Percentiles rank a stretch among this genome's conserved stretches.
Conservation (phyloP, 495 filamentous ascomycete species). For the Hypomontagnella submonticulosa region DNA sequence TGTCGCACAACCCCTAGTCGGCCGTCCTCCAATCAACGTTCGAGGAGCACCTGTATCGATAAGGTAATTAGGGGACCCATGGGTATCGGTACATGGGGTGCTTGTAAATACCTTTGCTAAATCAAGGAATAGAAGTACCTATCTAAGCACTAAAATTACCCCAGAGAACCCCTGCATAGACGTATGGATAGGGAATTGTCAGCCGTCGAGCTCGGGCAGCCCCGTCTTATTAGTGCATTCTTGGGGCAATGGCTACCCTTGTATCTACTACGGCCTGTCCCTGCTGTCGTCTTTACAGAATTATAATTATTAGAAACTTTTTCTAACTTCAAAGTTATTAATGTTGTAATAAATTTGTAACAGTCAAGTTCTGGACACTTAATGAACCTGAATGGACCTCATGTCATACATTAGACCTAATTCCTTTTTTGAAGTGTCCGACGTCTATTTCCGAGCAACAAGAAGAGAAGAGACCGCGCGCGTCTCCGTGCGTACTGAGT, state of each 20-base stretch:
- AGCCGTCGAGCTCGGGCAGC: slow-evolving; percentile 34
- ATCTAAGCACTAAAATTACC: neutral
- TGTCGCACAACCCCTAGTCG: neutral
- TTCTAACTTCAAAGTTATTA: slow-evolving; percentile 15
- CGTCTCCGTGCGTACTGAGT: no score
- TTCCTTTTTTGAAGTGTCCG: no score
- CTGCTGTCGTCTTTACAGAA: slow-evolving; percentile 1
- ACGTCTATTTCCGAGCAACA: no score
- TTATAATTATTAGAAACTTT: slow-evolving; percentile 35
- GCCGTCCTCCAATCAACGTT: slow-evolving; percentile 1
- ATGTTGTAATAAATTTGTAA: slow-evolving; percentile 28
- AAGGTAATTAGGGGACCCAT: neutral
- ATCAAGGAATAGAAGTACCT: neutral
- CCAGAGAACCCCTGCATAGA: slow-evolving; percentile 4
- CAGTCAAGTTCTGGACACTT: slow-evolving; percentile 4
- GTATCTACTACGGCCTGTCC: neutral
- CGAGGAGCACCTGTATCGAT: slow-evolving; percentile 11
- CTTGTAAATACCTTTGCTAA: no score
- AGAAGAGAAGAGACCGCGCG: no score
- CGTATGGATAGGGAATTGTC: slow-evolving; percentile 9
- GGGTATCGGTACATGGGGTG: slow-evolving; percentile 1
- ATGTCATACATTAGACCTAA: neutral
- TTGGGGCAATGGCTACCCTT: slow-evolving; percentile 23
- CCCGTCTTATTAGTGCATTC: slow-evolving; percentile 22
- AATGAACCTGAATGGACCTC: neutral